Conservation (phyloP, 805 yeast genomes). For the Helenozyma rhizophorensis region DNA sequence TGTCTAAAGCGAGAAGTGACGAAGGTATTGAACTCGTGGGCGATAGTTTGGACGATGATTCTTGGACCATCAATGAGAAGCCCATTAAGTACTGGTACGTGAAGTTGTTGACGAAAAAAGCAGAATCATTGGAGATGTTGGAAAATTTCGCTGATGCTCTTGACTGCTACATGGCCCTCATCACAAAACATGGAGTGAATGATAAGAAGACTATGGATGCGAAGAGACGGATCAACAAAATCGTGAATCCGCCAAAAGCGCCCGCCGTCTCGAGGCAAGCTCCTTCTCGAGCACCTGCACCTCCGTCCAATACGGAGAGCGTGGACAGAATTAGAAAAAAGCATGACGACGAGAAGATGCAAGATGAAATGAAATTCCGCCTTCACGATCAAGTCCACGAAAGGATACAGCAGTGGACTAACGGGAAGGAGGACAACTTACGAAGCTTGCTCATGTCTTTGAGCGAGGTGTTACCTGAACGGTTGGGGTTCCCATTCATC, state of each 20-base stretch:
- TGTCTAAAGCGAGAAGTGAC: constrained; percentile 44
- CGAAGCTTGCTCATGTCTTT: constrained; percentile 72
- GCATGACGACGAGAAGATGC: constrained; percentile 8
- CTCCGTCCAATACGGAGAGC: constrained; percentile 1
- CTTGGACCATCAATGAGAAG: constrained; percentile 43
- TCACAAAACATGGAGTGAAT: constrained; percentile 60
- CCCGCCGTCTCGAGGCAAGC: constrained; percentile 12
- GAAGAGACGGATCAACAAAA: constrained; percentile 68
- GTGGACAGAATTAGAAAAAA: constrained; percentile 38
- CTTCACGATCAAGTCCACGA: constrained; percentile 61
- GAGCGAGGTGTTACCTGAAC: constrained; percentile 53
- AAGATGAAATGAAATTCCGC: constrained; percentile 36
- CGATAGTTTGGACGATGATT: constrained; percentile 22
- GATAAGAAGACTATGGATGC: constrained; percentile 70
- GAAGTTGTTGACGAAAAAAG: constrained; percentile 64
- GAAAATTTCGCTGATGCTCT: constrained; percentile 70
- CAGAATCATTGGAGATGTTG: constrained; percentile 78
- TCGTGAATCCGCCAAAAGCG: constrained; percentile 48
- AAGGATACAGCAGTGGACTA: constrained; percentile 58
- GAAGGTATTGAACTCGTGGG: constrained; percentile 41
- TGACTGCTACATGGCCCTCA: constrained; percentile 52
- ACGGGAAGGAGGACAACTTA: constrained; percentile 75
- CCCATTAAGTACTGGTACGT: constrained; percentile 65
- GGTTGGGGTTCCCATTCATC: constrained; percentile 27
- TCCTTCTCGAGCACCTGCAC: background rate